Conservation (phyloP, 768 basidiomycete genomes). For the Termitomyces sp. region DNA sequence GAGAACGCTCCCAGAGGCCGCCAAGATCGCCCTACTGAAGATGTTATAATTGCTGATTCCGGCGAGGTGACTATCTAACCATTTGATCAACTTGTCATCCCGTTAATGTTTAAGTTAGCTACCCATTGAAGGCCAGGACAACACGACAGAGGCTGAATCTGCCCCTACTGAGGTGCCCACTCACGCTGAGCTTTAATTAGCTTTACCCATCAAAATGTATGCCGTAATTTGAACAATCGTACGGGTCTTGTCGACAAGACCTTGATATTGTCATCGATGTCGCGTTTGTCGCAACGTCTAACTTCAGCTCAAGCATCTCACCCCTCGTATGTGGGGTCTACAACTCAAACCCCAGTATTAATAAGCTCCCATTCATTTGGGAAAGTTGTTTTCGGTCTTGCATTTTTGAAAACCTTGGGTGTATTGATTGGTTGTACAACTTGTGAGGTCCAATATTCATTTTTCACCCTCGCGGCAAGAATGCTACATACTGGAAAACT, state of each 20-base stretch:
- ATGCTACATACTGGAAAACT: slow-evolving; percentile 37
- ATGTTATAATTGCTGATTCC: slow-evolving; percentile 75
- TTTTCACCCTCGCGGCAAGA: slow-evolving; percentile 25
- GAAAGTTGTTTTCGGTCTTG: slow-evolving; percentile 26
- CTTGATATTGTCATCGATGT: slow-evolving; percentile 16
- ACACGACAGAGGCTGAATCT: slow-evolving; percentile 31
- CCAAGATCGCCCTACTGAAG: slow-evolving; percentile 68
- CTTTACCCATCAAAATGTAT: slow-evolving; percentile 29
- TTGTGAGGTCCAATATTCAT: slow-evolving; percentile 37
- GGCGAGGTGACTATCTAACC: slow-evolving; percentile 65
- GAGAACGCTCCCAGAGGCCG: slow-evolving; percentile 69
- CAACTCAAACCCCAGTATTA: slow-evolving; percentile 9
- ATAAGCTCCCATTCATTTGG: slow-evolving; percentile 18
- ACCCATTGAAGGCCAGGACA: slow-evolving; percentile 30
- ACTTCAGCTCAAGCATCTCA: background rate
- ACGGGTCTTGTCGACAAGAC: slow-evolving; percentile 45
- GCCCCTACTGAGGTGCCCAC: slow-evolving; percentile 86
- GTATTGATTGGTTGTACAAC: slow-evolving; percentile 41
- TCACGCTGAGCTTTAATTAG: slow-evolving; percentile 86
- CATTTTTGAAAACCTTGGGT: slow-evolving; percentile 40
- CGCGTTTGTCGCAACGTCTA: slow-evolving; percentile 7
- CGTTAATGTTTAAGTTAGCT: slow-evolving; percentile 31
- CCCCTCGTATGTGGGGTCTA: background rate
- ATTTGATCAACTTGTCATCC: background rate
- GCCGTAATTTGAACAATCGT: slow-evolving; percentile 46